A percentile compares a stretch with the other conserved stretches of the same genome.
Evolutionary conservation across 1,284 basidiomycete genomes (phyloP).

Genomic region (Dichomitus squalens): DNA sequence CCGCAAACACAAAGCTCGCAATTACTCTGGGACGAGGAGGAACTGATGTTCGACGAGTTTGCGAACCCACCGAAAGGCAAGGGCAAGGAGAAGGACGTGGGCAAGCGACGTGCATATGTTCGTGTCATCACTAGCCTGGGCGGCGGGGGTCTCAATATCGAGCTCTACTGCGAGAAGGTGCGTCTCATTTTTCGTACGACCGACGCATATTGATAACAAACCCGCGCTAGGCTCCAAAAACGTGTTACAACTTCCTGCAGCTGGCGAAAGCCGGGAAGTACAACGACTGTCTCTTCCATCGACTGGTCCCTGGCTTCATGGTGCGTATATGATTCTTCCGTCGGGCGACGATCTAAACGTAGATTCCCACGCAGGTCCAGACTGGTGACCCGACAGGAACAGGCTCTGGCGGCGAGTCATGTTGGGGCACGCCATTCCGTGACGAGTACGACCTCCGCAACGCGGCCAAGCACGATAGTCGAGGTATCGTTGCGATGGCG

Average conservation of each 20-base stretch:
- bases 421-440: conserved; percentile 94
- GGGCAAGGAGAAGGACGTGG: conserved; percentile 90
- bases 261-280: conserved; percentile 90
- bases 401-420: conserved; percentile 90
- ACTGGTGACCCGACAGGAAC: conserved; percentile 97
- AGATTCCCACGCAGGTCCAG: conserved; percentile 64
- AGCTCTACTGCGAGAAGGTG: conserved; percentile 90
- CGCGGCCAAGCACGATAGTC: conserved; percentile 81
- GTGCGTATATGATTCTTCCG: conserved; percentile 40
- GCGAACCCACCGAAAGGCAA: conserved; percentile 76
- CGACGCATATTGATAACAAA: background rate
- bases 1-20: conserved; percentile 79
- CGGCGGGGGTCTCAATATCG: conserved; percentile 83
- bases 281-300: conserved; percentile 88
- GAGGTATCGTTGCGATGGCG: conserved; percentile 88
- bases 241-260: conserved; percentile 97
- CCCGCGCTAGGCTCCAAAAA: conserved; percentile 81
- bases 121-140: conserved; percentile 91
- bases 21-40: conserved; percentile 92
- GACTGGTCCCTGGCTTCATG: conserved; percentile 98
- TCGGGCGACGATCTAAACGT: background rate
- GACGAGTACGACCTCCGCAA: conserved; percentile 89
- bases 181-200: background rate
- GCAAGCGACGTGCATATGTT: conserved; percentile 88
- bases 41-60: conserved; percentile 92